phyloP scores from a whole-genome alignment of 805 yeast species.

The Lipomyces oligophaga region DNA sequence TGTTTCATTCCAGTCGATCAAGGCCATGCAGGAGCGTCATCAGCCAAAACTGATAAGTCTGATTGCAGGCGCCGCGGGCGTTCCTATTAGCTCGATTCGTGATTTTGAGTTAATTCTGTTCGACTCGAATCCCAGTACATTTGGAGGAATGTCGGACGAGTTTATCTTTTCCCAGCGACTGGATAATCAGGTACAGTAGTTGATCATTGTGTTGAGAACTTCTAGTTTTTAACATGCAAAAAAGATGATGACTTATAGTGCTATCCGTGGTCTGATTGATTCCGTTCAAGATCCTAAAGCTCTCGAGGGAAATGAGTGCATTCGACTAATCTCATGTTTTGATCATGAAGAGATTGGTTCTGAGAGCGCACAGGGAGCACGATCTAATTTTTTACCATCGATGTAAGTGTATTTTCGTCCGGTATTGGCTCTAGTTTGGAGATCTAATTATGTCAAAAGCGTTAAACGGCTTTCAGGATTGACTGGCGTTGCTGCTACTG shows the following conservation, averaged over 20 bases:
- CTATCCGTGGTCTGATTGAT: conserved; percentile 65
- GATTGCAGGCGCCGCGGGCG: conserved; percentile 61
- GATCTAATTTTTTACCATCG: conserved; percentile 83
- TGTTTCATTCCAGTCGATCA: conserved; percentile 61
- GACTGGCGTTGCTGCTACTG: conserved; percentile 35
- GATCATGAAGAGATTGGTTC: conserved; percentile 98
- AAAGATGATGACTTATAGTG: conserved; percentile 56
- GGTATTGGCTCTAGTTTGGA: not conserved
- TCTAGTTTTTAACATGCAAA: not conserved
- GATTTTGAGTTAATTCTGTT: conserved; percentile 85
- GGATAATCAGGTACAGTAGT: conserved; percentile 73
- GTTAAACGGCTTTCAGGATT: conserved; percentile 24
- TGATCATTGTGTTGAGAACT: not conserved
- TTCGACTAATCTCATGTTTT: conserved; percentile 74
- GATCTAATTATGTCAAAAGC: not conserved
- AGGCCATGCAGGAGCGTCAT: conserved; percentile 68
- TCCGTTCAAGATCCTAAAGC: conserved; percentile 40
- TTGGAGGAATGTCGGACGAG: conserved; percentile 89
- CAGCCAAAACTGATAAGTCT: conserved; percentile 63
- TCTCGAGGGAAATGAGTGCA: conserved; percentile 50
- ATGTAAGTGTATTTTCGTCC: conserved; percentile 34
- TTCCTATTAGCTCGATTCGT: conserved; percentile 55
- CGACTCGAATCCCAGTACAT: conserved; percentile 75
- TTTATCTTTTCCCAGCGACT: conserved; percentile 87
- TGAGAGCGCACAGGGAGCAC: conserved; percentile 92